Evolutionary conservation across 768 basidiomycete genomes (phyloP), one percentile per base, ranked within the genome.

Genomic region (Boletus speciosus): DNA sequence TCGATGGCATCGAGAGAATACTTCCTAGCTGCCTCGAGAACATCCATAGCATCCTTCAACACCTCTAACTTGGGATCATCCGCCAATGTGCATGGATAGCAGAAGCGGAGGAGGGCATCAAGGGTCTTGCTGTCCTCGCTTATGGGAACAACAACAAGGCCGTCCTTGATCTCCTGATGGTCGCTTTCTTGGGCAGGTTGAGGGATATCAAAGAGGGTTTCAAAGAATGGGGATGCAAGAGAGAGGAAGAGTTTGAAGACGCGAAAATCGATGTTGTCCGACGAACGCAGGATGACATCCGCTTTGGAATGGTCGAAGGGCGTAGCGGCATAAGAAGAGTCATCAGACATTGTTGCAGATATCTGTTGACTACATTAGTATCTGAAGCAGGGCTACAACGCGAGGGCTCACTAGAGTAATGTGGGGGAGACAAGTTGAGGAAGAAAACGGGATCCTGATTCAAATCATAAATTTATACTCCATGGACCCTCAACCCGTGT

Each of bases 141-240:
- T 3, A 68, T 23, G 0, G 57, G 45, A 21, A 70, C 34, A 32
- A 70, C 68, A 8, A 35, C 43, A 6, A 66, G 53, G 12, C 61
- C 43, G 14, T 39, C 52, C 23, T 41, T 58, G 39, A 25, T 46
- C 14, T 57, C 57, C 44, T 56, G 62, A 10, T 62, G 57, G 3
- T 39, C 36, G 3, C 8, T 43, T 2, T 10, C 57, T 40, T 60
- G 23, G 2, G 32, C 15, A 0, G 68, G 59, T 36, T 72, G 66
- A 0, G 68, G 67, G 0, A 71, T 53, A 11, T 52, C 48, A 46
- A 75, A 71, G 59, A 76, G 69, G 21, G 61, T 55, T 21, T 64
- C 56, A 44, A 74, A 78, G 47, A 73, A 61, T 0, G 70, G 55
- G 36, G 55, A 57, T 11, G 47, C 47, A 55, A 68, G 61, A 15